Base-by-base conservation (phyloP, 208 protist genomes). In the Trypanosoma boissoni region DNA sequence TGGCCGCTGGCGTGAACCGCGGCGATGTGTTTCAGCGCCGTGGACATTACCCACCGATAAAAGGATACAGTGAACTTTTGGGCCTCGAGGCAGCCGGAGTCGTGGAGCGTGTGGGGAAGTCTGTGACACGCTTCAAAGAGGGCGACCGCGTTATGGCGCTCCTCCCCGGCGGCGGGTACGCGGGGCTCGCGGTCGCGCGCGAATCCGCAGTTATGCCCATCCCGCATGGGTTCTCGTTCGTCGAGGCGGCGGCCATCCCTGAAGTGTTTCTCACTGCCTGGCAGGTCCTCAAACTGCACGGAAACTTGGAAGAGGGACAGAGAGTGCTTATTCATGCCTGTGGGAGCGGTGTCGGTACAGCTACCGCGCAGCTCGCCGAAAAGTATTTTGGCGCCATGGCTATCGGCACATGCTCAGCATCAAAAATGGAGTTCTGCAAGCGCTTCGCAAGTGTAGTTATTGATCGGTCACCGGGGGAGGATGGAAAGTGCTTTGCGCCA, bases 261-360 rank as follows among this genome's bases (percentile, higher is more conserved):
- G 91, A 97, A 67, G 82, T 83, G 26, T 98, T 92, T 46, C 54
- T 97, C 20, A 98, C 94, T 32, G 90, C 92, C 34, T 98, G 81
- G 77, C 95, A 97, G 66, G 60, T 74, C 4, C 78, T 97, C 31
- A 78, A 86, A 58, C 65, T 73, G 28, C 76, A 91, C 48, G 88
- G 76, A 8, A 49, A 84, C 21, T 58, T 88, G 16, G 51, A 78
- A 69, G 60, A 76, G 24, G 82, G 76, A 12, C 61, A 97, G 23
- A 70, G 65, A 27, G 87, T 97, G 26, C 74, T 96, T 10, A 80
- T 97, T 32, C 90, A 96, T 62, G 88, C 88, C 36, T 86, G 80
- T 24, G 86, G 86, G 27, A 94, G 87, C 60, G 95, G 95, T 27
- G 88, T 98, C 3, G 92, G 92, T 29, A 89, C 77, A 16, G 84